phyloP scores from a whole-genome alignment of 73 alveolate species.

The Symbiodinium natans region DNA sequence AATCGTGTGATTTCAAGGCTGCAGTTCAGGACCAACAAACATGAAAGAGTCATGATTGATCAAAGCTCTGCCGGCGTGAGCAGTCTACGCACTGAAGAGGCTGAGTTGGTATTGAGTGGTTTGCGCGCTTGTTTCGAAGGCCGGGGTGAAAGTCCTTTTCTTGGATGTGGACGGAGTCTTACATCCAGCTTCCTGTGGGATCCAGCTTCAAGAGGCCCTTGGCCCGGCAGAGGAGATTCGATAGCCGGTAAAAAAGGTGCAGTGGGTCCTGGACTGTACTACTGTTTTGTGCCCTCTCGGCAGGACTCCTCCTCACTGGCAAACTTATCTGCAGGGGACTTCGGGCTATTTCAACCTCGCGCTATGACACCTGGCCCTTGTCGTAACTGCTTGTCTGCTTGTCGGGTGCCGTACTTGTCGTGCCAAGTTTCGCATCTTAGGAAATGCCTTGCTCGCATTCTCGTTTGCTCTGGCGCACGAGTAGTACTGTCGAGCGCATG shows the following conservation, averaged over 20 bases:
- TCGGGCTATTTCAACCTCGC: background rate
- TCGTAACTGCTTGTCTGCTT: background rate
- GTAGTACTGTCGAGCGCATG: slow-evolving; percentile 84
- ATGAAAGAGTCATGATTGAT: no score
- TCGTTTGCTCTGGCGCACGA: slow-evolving; percentile 68
- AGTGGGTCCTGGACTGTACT: background rate
- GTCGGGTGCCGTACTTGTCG: background rate
- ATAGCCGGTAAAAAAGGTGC: background rate
- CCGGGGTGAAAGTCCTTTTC: slow-evolving; percentile 48
- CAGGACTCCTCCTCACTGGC: background rate
- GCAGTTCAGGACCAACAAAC: no score
- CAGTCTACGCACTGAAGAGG: no score
- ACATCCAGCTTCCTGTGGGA: slow-evolving; percentile 79
- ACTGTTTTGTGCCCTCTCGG: background rate
- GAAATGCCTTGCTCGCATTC: slow-evolving; percentile 81
- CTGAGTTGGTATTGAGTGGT: no score
- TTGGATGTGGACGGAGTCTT: slow-evolving; percentile 72
- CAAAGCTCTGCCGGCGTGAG: no score
- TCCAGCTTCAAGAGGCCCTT: slow-evolving; percentile 73
- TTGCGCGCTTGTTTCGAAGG: background rate
- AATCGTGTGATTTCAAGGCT: no score
- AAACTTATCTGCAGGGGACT: background rate
- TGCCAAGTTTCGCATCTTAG: background rate
- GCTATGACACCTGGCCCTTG: background rate
- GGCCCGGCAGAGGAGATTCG: slow-evolving; percentile 26